A percentile compares a stretch with the other conserved stretches of the same genome.
Evolutionary conservation across 2,329 filamentous ascomycete species (phyloP).

Genomic region (Rhinocladiella mackenziei): DNA sequence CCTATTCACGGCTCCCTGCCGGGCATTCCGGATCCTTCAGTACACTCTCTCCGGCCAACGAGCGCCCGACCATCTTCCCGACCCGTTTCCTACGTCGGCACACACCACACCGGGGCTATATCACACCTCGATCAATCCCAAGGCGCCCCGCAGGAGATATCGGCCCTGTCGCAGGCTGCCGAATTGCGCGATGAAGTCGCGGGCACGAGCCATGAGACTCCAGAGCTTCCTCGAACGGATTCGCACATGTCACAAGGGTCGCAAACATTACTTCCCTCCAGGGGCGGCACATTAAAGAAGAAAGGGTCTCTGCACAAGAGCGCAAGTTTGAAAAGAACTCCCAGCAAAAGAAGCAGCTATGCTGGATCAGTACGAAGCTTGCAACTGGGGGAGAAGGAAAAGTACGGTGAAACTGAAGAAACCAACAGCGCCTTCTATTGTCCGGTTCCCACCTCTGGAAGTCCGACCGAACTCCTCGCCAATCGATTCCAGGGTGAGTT

Average conservation of each 20-base stretch:
- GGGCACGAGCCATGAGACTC: constrained; percentile 18
- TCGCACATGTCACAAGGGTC: constrained; percentile 44
- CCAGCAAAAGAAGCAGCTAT: constrained; percentile 74
- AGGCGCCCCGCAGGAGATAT: constrained; percentile 32
- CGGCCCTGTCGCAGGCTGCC: constrained; percentile 35
- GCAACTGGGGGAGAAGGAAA: constrained; percentile 61
- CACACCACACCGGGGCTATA: constrained; percentile 17
- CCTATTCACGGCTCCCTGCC: constrained; percentile 9
- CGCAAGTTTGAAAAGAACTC: constrained; percentile 70
- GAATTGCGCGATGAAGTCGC: constrained; percentile 38
- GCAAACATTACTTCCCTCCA: constrained; percentile 39
- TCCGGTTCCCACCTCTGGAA: constrained; percentile 81
- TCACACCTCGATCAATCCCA: constrained; percentile 36
- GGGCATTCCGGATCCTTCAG: constrained; percentile 12
- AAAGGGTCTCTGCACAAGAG: constrained; percentile 72
- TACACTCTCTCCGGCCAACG: constrained; percentile 16
- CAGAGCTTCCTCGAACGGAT: constrained; percentile 37
- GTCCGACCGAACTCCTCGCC: constrained; percentile 81
- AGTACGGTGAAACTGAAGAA: constrained; percentile 61
- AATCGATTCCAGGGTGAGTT: constrained; percentile 78
- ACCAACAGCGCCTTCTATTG: constrained; percentile 81
- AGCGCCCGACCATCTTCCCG: constrained; percentile 33
- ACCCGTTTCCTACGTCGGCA: constrained; percentile 40
- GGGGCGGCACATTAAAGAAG: constrained; percentile 81
- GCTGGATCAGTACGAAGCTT: constrained; percentile 84